Base-by-base conservation (phyloP, 257 asterid genomes). In the Ballota nigra region DNA sequence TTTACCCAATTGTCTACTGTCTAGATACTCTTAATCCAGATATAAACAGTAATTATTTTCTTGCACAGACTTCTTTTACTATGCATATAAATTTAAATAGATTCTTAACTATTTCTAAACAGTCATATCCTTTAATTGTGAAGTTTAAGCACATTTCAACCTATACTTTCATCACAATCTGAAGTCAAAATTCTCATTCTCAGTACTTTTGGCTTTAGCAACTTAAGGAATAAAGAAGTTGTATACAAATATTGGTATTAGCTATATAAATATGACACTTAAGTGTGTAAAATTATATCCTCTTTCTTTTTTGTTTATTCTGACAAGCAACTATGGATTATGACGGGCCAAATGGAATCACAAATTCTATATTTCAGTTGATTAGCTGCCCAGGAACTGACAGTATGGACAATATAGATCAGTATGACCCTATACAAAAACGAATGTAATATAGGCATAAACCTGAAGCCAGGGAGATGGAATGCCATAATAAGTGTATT, bases 381-480 rank as follows among this genome's bases (percentile, higher is more conserved):
- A 53, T 4, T 47, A 47, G 55, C 55, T 45, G 53, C 53, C 20
- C 20, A 4, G 59, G 24, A 22, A 33, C 8, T 22, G 57, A 41
- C 58, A 60, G 34, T n/a, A 38, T 38, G 36, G 3, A 61, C 22
- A 49, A 66, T 47, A 26, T 49, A 38, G 60, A 59, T 33, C 19
- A 66, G 6, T 9, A 28, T 53, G 52, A 52, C 51, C 47, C 15
- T 43, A 22, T 24, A 58, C n/a, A n/a, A 22, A 66, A 19, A 53
- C 16, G 22, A 62, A 24, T 1, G 16, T 15, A 31, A 66, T 75
- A 66, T 51, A 59, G 66, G 75, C 68, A 79, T 80, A 81, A 56
- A 94, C 99, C 98, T 95, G 99, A 81, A 95, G 98, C 99, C 99
- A 95, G 49, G 99, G 99, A 73, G 99, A 95, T 71, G 99, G 98